These are phyloP conservation scores for Mayamaea pseudoterrestris DNA, from an alignment of 108 stramenopile species.

Conservation along the genomic window DNA sequence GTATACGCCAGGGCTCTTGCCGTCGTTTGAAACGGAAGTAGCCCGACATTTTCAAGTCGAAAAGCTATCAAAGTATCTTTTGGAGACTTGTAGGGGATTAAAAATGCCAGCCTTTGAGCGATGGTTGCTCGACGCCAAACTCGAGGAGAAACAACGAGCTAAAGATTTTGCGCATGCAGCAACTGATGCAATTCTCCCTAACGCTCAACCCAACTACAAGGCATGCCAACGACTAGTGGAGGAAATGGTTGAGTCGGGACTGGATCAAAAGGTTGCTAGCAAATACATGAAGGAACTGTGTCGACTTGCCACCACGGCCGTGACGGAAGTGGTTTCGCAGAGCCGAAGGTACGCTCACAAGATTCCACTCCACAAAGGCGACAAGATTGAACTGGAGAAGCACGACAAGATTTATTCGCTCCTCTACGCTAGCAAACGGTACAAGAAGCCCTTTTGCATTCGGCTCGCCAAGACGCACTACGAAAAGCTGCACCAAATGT, in stretches of 20 bases:
- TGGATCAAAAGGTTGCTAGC: slow-evolving; percentile 3
- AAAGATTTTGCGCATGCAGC: not conserved
- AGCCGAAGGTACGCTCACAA: slow-evolving; percentile 7
- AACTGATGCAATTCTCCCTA: slow-evolving; percentile 37
- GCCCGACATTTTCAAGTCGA: slow-evolving; percentile 45
- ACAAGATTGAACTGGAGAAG: slow-evolving; percentile 30
- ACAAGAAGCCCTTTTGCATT: slow-evolving; percentile 55
- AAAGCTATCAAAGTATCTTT: slow-evolving; percentile 37
- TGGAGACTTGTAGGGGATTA: slow-evolving; percentile 17
- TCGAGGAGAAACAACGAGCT: slow-evolving; percentile 25
- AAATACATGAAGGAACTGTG: slow-evolving; percentile 25
- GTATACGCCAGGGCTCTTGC: slow-evolving; percentile 29
- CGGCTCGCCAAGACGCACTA: slow-evolving; percentile 45
- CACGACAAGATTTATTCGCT: slow-evolving; percentile 18
- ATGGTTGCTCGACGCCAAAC: slow-evolving; percentile 58
- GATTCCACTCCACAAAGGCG: slow-evolving; percentile 23
- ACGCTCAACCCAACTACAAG: slow-evolving; percentile 2
- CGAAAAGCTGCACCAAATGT: slow-evolving; percentile 37
- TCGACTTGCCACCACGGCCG: slow-evolving; percentile 12
- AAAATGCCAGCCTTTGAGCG: slow-evolving; percentile 71
- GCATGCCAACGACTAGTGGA: slow-evolving; percentile 22
- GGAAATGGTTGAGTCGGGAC: slow-evolving; percentile 6
- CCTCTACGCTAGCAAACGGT: slow-evolving; percentile 22
- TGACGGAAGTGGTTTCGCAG: slow-evolving; percentile 15
- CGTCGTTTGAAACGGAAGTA: slow-evolving; percentile 47